A percentile compares a stretch with the other conserved stretches of the same genome.
phyloP scores from a whole-genome alignment of 2,329 filamentous ascomycete species.

The Fusarium sp. region DNA sequence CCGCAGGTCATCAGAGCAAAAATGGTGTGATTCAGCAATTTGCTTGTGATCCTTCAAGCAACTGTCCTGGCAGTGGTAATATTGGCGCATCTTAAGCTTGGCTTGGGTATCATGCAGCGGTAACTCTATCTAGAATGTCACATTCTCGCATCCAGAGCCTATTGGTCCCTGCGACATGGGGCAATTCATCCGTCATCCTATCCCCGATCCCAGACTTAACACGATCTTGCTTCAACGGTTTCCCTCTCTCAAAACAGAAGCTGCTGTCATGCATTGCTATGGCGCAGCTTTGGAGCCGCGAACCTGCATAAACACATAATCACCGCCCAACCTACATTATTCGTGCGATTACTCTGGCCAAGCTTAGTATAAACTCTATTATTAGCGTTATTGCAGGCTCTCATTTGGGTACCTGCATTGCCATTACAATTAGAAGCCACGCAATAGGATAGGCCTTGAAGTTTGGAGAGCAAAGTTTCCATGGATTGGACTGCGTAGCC shows the following conservation, averaged over 20 bases:
- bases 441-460: slow-evolving; percentile 8
- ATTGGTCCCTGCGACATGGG: background rate
- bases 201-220: background rate
- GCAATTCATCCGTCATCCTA: background rate
- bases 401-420: slow-evolving; percentile 29
- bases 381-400: slow-evolving; percentile 13
- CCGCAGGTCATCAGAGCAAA: background rate
- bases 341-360: slow-evolving; percentile 16
- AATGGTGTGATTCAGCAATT: slow-evolving; percentile 16
- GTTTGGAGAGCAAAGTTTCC: background rate
- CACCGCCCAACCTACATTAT: slow-evolving; percentile 6
- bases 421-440: slow-evolving; percentile 12
- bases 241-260: slow-evolving; percentile 17
- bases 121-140: slow-evolving; percentile 31
- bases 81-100: background rate
- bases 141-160: slow-evolving; percentile 3
- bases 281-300: slow-evolving; percentile 20
- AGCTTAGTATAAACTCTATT: slow-evolving; percentile 17
- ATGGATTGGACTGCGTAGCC: background rate
- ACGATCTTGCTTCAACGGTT: slow-evolving; percentile 7
- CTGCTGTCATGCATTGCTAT: slow-evolving; percentile 8
- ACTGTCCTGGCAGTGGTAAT: background rate
- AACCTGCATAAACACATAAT: slow-evolving; percentile 15
- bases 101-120: slow-evolving; percentile 24
- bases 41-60: slow-evolving; percentile 2